These are phyloP conservation scores for Podaxis sp. DNA, from an alignment of 768 basidiomycete genomes.

Conservation along the genomic window DNA sequence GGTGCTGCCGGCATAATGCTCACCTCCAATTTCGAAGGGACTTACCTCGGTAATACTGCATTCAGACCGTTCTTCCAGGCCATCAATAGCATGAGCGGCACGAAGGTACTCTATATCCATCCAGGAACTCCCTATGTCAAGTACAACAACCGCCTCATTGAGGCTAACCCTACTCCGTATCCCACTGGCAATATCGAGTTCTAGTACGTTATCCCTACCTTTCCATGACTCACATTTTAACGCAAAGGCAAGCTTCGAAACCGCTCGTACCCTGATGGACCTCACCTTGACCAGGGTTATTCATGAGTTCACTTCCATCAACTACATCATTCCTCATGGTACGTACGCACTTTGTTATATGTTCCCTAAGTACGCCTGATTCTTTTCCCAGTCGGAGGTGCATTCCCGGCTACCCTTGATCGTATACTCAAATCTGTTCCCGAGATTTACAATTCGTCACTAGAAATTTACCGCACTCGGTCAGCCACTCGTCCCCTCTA, in stretches of 20 bases:
- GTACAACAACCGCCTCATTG: constrained; percentile 25
- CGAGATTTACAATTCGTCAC: constrained; percentile 32
- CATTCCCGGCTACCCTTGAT: constrained; percentile 35
- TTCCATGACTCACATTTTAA: neutral
- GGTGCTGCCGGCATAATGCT: constrained; percentile 35
- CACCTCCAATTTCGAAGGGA: constrained; percentile 33
- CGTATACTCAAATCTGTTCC: constrained; percentile 32
- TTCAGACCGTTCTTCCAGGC: constrained; percentile 32
- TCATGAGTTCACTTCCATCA: constrained; percentile 34
- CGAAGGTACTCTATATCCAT: constrained; percentile 33
- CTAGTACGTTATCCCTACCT: constrained; percentile 23
- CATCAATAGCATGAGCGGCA: constrained; percentile 27
- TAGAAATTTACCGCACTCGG: constrained; percentile 32
- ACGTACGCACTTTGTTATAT: constrained; percentile 17
- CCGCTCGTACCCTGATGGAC: constrained; percentile 33
- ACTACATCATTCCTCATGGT: constrained; percentile 37
- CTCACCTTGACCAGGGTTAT: constrained; percentile 28
- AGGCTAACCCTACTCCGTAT: constrained; percentile 34
- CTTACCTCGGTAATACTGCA: constrained; percentile 30
- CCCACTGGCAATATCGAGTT: constrained; percentile 35
- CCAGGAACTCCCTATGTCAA: constrained; percentile 31
- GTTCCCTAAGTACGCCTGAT: neutral
- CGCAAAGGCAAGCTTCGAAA: constrained; percentile 26
- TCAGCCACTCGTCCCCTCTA: constrained; percentile 1
- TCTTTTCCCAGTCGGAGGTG: constrained; percentile 28